Base-by-base conservation (phyloP, 371 early-diverging fungal species). In the Mortierella sp. region DNA sequence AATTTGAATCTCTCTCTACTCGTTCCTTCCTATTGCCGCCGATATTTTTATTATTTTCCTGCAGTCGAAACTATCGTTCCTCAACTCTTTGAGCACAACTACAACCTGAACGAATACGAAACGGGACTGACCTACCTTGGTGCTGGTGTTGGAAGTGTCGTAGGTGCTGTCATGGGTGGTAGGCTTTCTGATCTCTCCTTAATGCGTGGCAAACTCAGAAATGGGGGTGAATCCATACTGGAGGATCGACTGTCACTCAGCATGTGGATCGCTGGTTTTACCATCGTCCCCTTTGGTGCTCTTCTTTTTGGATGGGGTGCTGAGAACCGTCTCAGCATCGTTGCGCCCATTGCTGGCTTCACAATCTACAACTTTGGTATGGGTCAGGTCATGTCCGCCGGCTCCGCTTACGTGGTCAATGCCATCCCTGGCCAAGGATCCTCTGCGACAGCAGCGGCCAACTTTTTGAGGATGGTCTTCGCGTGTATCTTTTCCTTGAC, bases 281-380 rank as follows among this genome's bases (percentile, higher is more conserved):
- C 86, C 5, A 64, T 89, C 19, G 88, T 87, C 5, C 90, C 90
- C 0, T 66, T 89, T 3, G 85, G 87, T 0, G 82, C 88, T 43
- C 85, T 88, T 19, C 62, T 90, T 56, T 90, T 87, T 83, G 90
- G 90, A 4, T 89, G 87, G 88, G 85, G 88, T 19, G 85, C 88
- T 28, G 81, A 87, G 56, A 75, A 83, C 32, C 83, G 84, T 0
- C 82, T 87, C 82, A 85, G 70, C 40, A 84, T 88, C 9, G 88
- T 87, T 72, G 87, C 84, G 0, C 87, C 88, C 0, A 87, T 90
- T 55, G 82, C 86, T 28, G 87, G 87, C 68, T 88, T 88, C 76
- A 86, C 86, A 42, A 76, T 88, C 3, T 87, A 88, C 61, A 87
- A 87, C 57, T 90, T 90, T 82, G 89, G 87, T 4, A 88, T 90